A percentile compares a stretch with the other conserved stretches of the same genome.
Conservation (phyloP, 176 grass and related monocot species). For the Lolium rigidum region DNA sequence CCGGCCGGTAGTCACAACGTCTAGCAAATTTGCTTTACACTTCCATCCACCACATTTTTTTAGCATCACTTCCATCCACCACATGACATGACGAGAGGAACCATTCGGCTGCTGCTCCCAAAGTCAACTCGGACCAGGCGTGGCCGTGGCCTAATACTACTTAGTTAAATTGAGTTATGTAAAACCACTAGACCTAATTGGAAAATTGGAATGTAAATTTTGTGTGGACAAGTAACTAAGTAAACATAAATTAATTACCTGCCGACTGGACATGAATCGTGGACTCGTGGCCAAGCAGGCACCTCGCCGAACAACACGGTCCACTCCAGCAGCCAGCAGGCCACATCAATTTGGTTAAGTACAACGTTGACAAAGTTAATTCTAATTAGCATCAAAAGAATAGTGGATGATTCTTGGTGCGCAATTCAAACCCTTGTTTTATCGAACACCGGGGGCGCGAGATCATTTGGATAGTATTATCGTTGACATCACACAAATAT, state of each 20-base stretch:
- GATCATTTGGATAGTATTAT: slow-evolving; percentile 14
- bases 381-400: neutral
- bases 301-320: neutral
- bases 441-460: neutral
- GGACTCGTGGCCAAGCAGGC: neutral
- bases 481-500: slow-evolving; percentile 40
- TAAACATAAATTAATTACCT: neutral
- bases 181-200: too few relatives aligned
- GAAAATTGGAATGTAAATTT: neutral
- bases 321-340: neutral
- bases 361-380: neutral
- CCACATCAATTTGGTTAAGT: neutral
- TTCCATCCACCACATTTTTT: too few relatives aligned
- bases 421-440: slow-evolving; percentile 46
- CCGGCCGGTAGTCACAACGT: too few relatives aligned
- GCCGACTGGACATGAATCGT: neutral
- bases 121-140: too few relatives aligned
- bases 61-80: too few relatives aligned
- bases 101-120: too few relatives aligned
- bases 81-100: too few relatives aligned
- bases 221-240: neutral
- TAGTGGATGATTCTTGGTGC: slow-evolving; percentile 32
- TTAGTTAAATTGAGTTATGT: too few relatives aligned
- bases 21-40: too few relatives aligned
- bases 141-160: too few relatives aligned